Percentiles rank a stretch among this genome's conserved stretches.
These are phyloP conservation scores for Monilinia vaccinii-corymbosi DNA, from an alignment of 2,329 filamentous ascomycete genomes.

Conservation along the genomic window DNA sequence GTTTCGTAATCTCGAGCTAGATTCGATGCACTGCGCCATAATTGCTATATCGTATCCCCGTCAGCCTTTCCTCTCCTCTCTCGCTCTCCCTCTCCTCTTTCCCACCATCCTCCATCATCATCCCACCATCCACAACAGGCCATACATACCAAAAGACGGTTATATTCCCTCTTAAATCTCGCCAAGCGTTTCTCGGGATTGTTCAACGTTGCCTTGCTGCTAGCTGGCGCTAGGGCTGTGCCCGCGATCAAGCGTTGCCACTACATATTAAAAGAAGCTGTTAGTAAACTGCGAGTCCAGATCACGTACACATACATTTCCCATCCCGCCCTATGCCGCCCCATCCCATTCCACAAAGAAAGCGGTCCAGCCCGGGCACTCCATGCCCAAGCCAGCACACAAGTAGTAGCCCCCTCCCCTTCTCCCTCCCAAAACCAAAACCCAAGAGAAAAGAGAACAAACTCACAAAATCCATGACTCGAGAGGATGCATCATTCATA, in stretches of 20 bases:
- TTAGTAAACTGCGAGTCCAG: background rate
- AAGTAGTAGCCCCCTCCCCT: background rate
- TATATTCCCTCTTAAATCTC: conserved; percentile 59
- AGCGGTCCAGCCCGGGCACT: background rate
- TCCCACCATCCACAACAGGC: background rate
- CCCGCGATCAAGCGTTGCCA: conserved; percentile 61
- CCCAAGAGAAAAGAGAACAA: background rate
- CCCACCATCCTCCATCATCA: background rate
- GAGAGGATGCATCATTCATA: conserved; percentile 16
- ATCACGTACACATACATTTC: background rate
- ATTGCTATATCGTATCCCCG: conserved; percentile 33
- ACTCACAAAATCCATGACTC: conserved; percentile 23
- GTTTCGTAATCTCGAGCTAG: conserved; percentile 51
- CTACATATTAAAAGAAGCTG: conserved; percentile 31
- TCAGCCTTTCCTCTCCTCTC: background rate
- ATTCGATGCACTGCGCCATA: conserved; percentile 54
- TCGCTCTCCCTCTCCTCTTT: background rate
- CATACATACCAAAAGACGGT: conserved; percentile 46
- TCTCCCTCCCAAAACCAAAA: background rate
- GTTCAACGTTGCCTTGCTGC: conserved; percentile 50
- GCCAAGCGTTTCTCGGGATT: conserved; percentile 55
- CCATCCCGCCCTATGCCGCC: no score
- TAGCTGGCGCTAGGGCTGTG: conserved; percentile 45
- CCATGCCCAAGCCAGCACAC: background rate
- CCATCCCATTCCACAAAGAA: no score